phyloP scores from a whole-genome alignment of 768 basidiomycete species.

The Candolleomyces eurysporus region DNA sequence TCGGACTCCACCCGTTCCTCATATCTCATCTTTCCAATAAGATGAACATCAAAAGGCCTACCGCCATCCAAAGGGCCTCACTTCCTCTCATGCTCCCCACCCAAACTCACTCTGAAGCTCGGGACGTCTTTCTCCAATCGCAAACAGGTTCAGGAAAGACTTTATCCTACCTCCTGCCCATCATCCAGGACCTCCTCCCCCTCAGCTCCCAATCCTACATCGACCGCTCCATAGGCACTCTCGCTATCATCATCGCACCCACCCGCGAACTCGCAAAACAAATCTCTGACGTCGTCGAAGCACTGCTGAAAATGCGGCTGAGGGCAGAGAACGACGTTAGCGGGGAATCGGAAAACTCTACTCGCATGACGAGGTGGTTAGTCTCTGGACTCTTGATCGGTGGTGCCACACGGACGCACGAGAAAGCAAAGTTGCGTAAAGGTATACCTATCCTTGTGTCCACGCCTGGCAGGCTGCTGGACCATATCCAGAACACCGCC shows the following conservation, averaged over 20 bases:
- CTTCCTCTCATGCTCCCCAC: constrained; percentile 50
- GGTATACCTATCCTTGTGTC: constrained; percentile 94
- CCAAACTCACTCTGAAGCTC: constrained; percentile 33
- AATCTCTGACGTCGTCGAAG: constrained; percentile 92
- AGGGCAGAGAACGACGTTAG: constrained; percentile 54
- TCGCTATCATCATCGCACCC: constrained; percentile 92
- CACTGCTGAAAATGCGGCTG: constrained; percentile 72
- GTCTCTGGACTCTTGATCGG: constrained; percentile 92
- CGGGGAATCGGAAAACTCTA: constrained; percentile 43
- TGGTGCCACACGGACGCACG: constrained; percentile 91
- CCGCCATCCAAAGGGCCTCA: constrained; percentile 84
- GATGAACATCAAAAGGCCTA: constrained; percentile 82
- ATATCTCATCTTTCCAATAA: constrained; percentile 74
- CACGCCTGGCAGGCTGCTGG: constrained; percentile 92
- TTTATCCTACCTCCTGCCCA: constrained; percentile 87
- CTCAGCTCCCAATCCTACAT: constrained; percentile 89
- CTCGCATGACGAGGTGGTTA: constrained; percentile 80
- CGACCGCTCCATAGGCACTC: constrained; percentile 90
- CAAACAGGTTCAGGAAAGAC: constrained; percentile 99
- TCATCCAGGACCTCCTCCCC: constrained; percentile 91
- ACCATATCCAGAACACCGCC: constrained; percentile 94
- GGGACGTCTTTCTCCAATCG: constrained; percentile 91
- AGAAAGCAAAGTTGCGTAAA: constrained; percentile 93
- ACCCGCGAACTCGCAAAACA: constrained; percentile 96
- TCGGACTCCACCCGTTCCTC: constrained; percentile 83